Evolutionary conservation across 1,284 basidiomycete species (phyloP), one percentile per base, ranked within the genome.

Genomic region (Boletellus deceptivus): DNA sequence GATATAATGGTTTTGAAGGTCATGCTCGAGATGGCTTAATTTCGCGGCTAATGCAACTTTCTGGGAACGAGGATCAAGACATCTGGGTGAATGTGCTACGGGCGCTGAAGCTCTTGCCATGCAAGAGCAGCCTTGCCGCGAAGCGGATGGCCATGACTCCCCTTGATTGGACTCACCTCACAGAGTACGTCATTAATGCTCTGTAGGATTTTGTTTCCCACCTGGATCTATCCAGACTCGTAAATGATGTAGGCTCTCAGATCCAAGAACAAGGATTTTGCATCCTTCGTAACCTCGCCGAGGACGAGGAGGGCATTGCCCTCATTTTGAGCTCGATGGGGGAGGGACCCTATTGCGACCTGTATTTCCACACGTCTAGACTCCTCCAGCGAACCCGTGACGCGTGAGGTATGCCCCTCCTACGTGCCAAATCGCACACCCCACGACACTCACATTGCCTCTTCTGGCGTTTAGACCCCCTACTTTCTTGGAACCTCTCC

Each of bases 101-200:
- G 91, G 84, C 85, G 0, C 70, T 93, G 43, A 92, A 91, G 68
- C 93, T 93, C 62, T 60, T 91, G 17, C 63, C 89, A 6, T 79
- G 79, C 64, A 86, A 85, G 60, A 82, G 83, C 24, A 70, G 68
- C 3, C 69, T 75, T 18, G 73, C 76, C 39, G 77, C 80, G 40
- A 93, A 91, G 68, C 70, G 69, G 31, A 70, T 75, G 43, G 77
- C 91, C 10, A 87, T 91, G 79, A 65, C 69, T 9, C 69, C 75
- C 24, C 61, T 94, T 6, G 80, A 80, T 0, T 92, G 89, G 87
- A 61, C 64, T 1, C 68, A 74, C 20, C 64, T 89, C 1, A 60
- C 71, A 6, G 67, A 70, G 84, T 86, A 53, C 6, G 79, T 72
- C 17, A 9, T 22, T 35, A 47, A 22, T 37, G 25, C 41, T 41